Conservation (phyloP, 441 rosid genomes). For the Brassica balearica region DNA sequence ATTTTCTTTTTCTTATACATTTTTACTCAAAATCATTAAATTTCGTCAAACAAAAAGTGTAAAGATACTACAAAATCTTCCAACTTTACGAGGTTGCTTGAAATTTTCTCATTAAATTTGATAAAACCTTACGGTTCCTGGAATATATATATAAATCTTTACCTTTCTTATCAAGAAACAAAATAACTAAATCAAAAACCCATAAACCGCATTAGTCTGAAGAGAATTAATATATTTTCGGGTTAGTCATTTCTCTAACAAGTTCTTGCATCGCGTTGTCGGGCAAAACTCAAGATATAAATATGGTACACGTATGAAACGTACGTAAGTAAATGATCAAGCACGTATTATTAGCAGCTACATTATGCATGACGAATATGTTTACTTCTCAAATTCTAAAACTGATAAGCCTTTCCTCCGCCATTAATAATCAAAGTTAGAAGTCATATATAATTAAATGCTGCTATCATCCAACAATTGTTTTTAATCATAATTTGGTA, state of each 20-base stretch:
- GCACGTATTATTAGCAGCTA: slow-evolving; percentile 6
- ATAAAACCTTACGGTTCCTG: not conserved
- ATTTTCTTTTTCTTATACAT: not conserved
- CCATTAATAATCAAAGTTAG: slow-evolving; percentile 17
- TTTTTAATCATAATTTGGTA: not conserved
- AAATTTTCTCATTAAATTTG: not conserved
- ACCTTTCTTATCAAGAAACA: not conserved
- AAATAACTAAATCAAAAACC: not conserved
- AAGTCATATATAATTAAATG: not conserved
- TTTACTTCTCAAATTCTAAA: not conserved
- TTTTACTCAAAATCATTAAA: not conserved
- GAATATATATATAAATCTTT: not conserved
- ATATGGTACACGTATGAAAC: too few relatives aligned
- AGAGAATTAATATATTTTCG: not conserved
- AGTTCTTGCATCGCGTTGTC: not conserved
- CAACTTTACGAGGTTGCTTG: slow-evolving; percentile 12
- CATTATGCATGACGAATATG: slow-evolving; percentile 5
- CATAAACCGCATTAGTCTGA: not conserved
- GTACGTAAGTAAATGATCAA: not conserved
- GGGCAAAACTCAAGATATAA: not conserved
- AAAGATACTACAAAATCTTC: not conserved
- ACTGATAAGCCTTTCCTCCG: not conserved
- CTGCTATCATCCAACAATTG: not conserved
- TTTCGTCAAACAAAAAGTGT: slow-evolving; percentile 3
- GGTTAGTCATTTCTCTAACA: not conserved